Evolutionary conservation across 768 basidiomycete genomes (phyloP), one percentile per base, ranked within the genome.

Genomic region (Suillus alpinus): DNA sequence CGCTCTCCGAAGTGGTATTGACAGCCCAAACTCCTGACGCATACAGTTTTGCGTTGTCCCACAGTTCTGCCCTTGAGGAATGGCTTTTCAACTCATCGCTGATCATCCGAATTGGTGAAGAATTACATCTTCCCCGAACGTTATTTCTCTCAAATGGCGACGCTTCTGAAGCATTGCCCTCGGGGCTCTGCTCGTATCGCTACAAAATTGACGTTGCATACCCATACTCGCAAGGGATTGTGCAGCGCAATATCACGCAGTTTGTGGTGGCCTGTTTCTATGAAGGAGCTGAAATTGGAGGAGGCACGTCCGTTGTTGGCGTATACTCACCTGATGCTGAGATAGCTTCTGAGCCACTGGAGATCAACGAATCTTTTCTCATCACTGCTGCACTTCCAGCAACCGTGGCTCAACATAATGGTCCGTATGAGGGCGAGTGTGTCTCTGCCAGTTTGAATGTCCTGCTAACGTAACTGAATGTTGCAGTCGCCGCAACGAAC

Each of bases 311-410:
- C 26, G 10, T 16, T 55, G 16, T 18, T 29, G 37, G 37, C 26
- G 2, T 16, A 18, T 18, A 37, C 29, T 7, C 18, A 6, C 12
- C 37, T n/a, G 65, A 73, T 23, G 68, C 16, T 61, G 55, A 26
- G 66, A 63, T 63, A 63, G 61, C 47, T 71, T 65, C 67, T 9
- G 85, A 86, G 36, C 68, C 64, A 18, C 70, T 91, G 51, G 91
- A 92, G 71, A 93, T 93, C 57, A 83, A 83, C 66, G 87, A 92
- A 67, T 81, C 74, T 18, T 93, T 93, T 71, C 78, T 92, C 26
- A 86, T 84, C 8, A 81, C 77, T 61, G 78, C 85, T 36, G 66
- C 84, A 16, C 62, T 82, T 16, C 56, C 65, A 16, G 53, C 59
- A 56, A 62, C 55, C 57, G 62, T 56, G 46, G 65, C 59, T 32